Base-by-base conservation (phyloP, 768 basidiomycete genomes). In the Termitomyces heimii region DNA sequence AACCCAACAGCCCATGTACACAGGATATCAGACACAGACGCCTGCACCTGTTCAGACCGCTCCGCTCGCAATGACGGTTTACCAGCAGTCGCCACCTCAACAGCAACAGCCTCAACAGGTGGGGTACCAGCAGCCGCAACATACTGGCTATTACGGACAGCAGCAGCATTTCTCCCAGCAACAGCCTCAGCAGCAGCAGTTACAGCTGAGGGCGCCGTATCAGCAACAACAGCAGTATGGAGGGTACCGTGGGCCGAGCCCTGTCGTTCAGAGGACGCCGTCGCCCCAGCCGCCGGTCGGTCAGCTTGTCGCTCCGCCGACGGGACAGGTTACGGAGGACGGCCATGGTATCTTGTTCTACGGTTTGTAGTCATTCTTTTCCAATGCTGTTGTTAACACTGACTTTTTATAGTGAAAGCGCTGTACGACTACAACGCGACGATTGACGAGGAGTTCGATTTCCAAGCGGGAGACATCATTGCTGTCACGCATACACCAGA, bases 391-490 rank as follows among this genome's bases (percentile, higher is more conserved):
- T 53, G 12, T 22, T 34, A 5, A 20, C n/a, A 3, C 26, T 29
- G 28, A 53, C 12, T 18, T 4, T 26, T 35, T 22, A 49, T 60
- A 93, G 92, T 95, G 59, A 91, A 92, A 77, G 94, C 94, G 39
- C 73, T 95, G 61, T 96, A 92, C 68, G 89, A 94, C 70, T 95
- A 94, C 64, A 72, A 73, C 0, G 92, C 91, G 16, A 85, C 88
- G 12, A 91, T 89, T 60, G 86, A 90, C 1, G 93, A 95, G 67
- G 96, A 98, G 73, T 98, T 98, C 70, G 90, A 95, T 69, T 98
- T 98, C 84, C 92, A 94, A 67, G 77, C 85, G 22, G 92, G 90
- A 2, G 96, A 98, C 71, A 91, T 97, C 62, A 97, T 98, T 62
- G 95, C 94, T 7, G 95, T 98, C 10, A 95, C 92, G 0, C 81